Base-by-base conservation (phyloP, 23 red algal genomes). In the Agarophyton chilense region DNA sequence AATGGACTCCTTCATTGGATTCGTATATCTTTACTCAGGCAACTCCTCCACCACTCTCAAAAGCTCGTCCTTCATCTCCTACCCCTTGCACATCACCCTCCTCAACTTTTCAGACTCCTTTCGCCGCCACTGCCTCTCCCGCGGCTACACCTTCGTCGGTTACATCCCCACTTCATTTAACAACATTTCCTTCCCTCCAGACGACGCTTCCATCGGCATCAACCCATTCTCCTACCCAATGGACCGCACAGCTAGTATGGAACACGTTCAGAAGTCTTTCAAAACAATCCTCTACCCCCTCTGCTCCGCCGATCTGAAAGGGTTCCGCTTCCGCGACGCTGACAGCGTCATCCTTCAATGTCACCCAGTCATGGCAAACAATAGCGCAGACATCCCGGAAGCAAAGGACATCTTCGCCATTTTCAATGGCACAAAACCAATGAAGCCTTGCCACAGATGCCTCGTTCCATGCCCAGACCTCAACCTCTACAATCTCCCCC, bases 321-420 rank as follows among this genome's bases (percentile, higher is more conserved):
- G 72, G 6, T 50, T 77, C 72, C 41, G 17, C 41, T 51, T 77
- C 41, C 41, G 72, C 22, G 72, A 51, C 38, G 0, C 50, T 51
- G 39, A 77, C 41, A 0, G 72, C 42, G 0, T 51, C 32, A 21
- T 77, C 43, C 72, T 36, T 10, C n/a, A 77, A 14, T 77, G 35
- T 42, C 72, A 50, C n/a, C 50, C 12, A 50, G 0, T 77, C 41
- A 77, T 46, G 39, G 17, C 17, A 11, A 77, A 11, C 72, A 33
- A 77, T 0, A 51, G 72, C 72, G 72, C 72, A 10, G 43, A 77
- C 21, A 77, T 77, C 50, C 43, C 22, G 11, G 38, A 49, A 51
- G 13, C 50, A n/a, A 77, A 77, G 22, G 50, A 28, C 38, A 77
- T 77, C 35, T 25, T 29, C 72, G 72, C 38, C 10, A 77, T 77